Evolutionary conservation across 768 basidiomycete species (phyloP).

Genomic region (Albatrellus ellisii): DNA sequence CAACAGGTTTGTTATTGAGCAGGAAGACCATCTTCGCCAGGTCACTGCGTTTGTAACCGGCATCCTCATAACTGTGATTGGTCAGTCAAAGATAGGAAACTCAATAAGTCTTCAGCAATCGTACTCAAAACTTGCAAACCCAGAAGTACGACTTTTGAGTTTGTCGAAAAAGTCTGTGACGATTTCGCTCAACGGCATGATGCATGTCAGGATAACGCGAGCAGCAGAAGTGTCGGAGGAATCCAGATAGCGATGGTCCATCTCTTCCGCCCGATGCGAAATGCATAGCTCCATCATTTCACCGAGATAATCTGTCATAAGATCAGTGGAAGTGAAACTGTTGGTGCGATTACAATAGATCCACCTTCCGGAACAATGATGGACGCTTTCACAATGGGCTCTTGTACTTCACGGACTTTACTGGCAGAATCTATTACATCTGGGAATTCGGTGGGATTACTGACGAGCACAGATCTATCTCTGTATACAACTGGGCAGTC

Average conservation of each 20-base stretch:
- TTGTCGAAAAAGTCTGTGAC: slow-evolving; percentile 94
- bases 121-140: slow-evolving; percentile 86
- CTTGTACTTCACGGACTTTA: slow-evolving; percentile 67
- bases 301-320: slow-evolving; percentile 67
- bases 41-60: slow-evolving; percentile 72
- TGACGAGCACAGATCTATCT: slow-evolving; percentile 48
- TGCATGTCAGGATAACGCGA: slow-evolving; percentile 71
- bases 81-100: slow-evolving; percentile 2
- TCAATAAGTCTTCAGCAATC: slow-evolving; percentile 14
- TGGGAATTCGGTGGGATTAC: slow-evolving; percentile 94
- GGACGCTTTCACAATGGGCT: slow-evolving; percentile 86
- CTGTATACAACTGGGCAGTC: slow-evolving; percentile 75
- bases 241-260: slow-evolving; percentile 81
- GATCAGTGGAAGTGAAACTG: neutral
- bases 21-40: slow-evolving; percentile 85
- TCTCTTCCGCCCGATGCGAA: slow-evolving; percentile 67
- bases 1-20: slow-evolving; percentile 79
- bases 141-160: slow-evolving; percentile 85
- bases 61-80: slow-evolving; percentile 75
- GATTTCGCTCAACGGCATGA: slow-evolving; percentile 82
- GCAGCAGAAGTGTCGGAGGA: slow-evolving; percentile 34
- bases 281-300: slow-evolving; percentile 95
- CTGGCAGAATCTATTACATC: slow-evolving; percentile 48
- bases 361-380: slow-evolving; percentile 90
- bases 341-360: neutral